These are phyloP conservation scores for Turnera subulata DNA, from an alignment of 345 rosid genomes.

Conservation along the genomic window DNA sequence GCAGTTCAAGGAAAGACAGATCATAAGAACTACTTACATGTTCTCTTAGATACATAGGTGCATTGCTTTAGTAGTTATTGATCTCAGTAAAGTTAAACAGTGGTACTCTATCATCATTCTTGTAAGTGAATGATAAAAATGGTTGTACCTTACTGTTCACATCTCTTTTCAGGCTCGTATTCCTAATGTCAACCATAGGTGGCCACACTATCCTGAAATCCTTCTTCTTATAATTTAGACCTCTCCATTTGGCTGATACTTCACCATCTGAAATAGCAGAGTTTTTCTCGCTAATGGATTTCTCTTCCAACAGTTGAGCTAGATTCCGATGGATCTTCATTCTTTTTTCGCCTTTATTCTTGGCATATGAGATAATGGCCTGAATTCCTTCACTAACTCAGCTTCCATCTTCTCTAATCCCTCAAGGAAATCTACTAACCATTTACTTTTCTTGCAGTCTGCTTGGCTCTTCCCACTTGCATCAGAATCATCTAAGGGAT, in stretches of 20 bases:
- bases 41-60: no score
- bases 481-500: slow-evolving; percentile 35
- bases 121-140: background rate
- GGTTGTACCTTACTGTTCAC: slow-evolving; percentile 60
- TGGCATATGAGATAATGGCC: slow-evolving; percentile 71
- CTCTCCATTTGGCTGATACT: slow-evolving; percentile 65
- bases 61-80: background rate
- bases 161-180: slow-evolving; percentile 55
- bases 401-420: slow-evolving; percentile 39
- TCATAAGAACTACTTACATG: background rate
- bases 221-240: slow-evolving; percentile 48
- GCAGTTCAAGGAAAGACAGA: background rate
- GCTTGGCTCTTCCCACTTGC: slow-evolving; percentile 61
- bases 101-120: background rate
- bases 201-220: slow-evolving; percentile 86
- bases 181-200: slow-evolving; percentile 80
- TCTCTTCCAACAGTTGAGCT: slow-evolving; percentile 58
- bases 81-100: background rate
- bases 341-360: slow-evolving; percentile 58
- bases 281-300: slow-evolving; percentile 48
- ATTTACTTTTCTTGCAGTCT: slow-evolving; percentile 49
- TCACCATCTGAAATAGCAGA: slow-evolving; percentile 52
- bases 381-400: slow-evolving; percentile 62
- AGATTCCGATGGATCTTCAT: slow-evolving; percentile 72
- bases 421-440: slow-evolving; percentile 54